These are phyloP conservation scores for Trifolium dubium DNA, from an alignment of 306 rosid genomes.

Conservation along the genomic window DNA sequence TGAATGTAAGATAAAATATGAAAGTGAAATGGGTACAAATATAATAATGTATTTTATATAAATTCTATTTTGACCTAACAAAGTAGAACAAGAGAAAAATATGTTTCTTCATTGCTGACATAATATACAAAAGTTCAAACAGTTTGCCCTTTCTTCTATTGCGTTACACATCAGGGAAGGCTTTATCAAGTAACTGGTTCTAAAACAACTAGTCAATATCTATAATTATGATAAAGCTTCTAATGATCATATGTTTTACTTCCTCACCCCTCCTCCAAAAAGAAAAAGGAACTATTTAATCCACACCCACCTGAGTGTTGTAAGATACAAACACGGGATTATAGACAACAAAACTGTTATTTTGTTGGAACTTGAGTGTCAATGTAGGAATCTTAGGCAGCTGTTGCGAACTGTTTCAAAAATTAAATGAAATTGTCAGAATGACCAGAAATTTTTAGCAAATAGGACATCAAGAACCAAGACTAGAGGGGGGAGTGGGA, in stretches of 20 bases:
- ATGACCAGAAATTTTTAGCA: constrained; percentile 15
- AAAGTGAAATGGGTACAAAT: neutral
- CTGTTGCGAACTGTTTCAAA: constrained; percentile 60
- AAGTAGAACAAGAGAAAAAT: constrained; percentile 13
- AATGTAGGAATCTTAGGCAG: constrained; percentile 72
- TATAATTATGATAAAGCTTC: constrained; percentile 1
- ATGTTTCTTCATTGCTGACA: constrained; percentile 11
- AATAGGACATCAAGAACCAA: constrained; percentile 15
- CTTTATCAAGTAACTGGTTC: neutral
- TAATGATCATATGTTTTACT: constrained; percentile 23
- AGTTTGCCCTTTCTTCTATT: neutral
- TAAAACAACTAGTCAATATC: neutral
- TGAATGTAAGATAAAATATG: constrained; percentile 7
- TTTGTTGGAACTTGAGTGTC: constrained; percentile 66
- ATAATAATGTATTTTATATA: constrained; percentile 12
- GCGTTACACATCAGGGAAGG: neutral
- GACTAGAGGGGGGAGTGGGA: neutral
- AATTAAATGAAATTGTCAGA: constrained; percentile 24
- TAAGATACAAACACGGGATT: constrained; percentile 60
- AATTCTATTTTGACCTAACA: constrained; percentile 2
- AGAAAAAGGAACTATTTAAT: constrained; percentile 31
- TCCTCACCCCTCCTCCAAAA: neutral
- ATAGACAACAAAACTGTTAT: constrained; percentile 79
- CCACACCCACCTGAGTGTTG: constrained; percentile 60
- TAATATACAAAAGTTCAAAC: constrained; percentile 4